Percentiles rank a stretch among this genome's conserved stretches.
Evolutionary conservation across 1,284 basidiomycete species (phyloP).

Genomic region (Irpex lacteus): DNA sequence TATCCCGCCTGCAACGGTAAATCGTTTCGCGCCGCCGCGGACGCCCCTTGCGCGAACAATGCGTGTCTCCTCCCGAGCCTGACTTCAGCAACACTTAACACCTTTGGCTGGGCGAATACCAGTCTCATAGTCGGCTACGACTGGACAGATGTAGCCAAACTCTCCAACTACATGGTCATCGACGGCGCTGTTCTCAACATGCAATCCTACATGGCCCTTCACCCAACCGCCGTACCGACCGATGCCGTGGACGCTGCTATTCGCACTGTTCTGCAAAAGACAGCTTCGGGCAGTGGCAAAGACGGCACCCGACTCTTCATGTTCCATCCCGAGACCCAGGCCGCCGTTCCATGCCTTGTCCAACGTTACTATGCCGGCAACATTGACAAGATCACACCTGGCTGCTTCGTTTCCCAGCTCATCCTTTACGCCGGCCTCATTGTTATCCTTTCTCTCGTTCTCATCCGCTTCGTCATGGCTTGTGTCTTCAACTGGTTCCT

Average conservation of each 20-base stretch:
- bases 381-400: constrained; percentile 96
- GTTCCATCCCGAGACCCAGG: constrained; percentile 62
- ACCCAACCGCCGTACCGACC: constrained; percentile 62
- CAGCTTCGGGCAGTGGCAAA: constrained; percentile 61
- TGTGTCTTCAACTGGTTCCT: constrained; percentile 97
- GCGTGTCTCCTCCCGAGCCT: constrained; percentile 62
- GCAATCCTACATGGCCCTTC: constrained; percentile 78
- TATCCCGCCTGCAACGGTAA: constrained; percentile 66
- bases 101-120: constrained; percentile 65
- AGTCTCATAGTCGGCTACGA: constrained; percentile 76
- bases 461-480: constrained; percentile 95
- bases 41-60: constrained; percentile 65
- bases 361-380: constrained; percentile 89
- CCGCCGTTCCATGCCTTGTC: constrained; percentile 76
- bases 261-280: constrained; percentile 64
- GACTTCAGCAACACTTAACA: constrained; percentile 55
- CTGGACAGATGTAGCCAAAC: constrained; percentile 77
- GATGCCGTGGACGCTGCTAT: constrained; percentile 86
- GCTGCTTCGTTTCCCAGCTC: constrained; percentile 89
- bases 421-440: constrained; percentile 91
- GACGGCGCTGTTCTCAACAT: constrained; percentile 96
- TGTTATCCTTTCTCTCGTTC: constrained; percentile 87
- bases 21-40: constrained; percentile 66
- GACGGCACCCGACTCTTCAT: constrained; percentile 89
- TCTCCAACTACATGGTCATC: constrained; percentile 79